Evolutionary conservation across 257 asterid genomes (phyloP).

Genomic region (Solanum phureja): DNA sequence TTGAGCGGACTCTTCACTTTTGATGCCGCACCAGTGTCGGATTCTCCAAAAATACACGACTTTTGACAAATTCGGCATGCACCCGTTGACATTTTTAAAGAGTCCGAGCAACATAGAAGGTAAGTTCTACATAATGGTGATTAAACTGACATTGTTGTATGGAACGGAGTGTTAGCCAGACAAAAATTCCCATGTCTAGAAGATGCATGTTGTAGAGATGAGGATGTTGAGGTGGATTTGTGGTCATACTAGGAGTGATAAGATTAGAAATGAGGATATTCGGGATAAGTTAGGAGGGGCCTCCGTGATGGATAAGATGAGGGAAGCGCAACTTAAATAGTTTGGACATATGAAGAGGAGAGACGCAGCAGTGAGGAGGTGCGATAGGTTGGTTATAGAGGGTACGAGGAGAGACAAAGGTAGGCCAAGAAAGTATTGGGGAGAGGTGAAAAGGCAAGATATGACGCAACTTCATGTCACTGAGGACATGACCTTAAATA

Average conservation of each 20-base stretch:
- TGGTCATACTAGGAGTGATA: neutral
- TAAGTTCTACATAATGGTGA: neutral
- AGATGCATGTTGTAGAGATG: neutral
- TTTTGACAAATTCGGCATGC: no score
- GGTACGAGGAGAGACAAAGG: neutral
- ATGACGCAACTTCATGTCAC: neutral
- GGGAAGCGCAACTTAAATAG: neutral
- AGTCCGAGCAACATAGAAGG: neutral
- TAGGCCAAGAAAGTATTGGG: neutral
- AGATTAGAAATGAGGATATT: neutral
- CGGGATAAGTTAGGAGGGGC: neutral
- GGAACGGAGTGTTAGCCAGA: neutral
- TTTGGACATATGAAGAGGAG: neutral
- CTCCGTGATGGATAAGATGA: neutral
- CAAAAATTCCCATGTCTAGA: neutral
- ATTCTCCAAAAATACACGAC: no score
- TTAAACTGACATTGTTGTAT: neutral
- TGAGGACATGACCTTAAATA: neutral
- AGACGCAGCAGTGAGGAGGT: no score
- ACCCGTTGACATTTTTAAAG: no score
- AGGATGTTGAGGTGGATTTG: neutral
- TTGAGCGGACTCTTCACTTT: no score
- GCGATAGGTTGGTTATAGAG: neutral
- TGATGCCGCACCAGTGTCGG: no score
- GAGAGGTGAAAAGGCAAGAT: neutral